Conservation (phyloP, 306 rosid species). For the Hylodesmum podocarpum region DNA sequence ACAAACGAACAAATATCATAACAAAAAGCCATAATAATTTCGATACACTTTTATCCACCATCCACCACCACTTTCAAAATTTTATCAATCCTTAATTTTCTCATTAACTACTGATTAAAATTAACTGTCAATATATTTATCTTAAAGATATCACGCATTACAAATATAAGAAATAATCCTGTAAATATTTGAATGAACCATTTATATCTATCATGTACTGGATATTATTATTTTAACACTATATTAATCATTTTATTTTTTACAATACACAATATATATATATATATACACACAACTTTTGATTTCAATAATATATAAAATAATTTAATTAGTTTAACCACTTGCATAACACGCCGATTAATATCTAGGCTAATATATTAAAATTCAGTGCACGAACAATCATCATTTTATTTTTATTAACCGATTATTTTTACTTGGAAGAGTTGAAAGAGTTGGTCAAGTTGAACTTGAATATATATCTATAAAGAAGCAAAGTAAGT, state of each 20-base stretch:
- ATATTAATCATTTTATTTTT: background rate
- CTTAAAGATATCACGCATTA: background rate
- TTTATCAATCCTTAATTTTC: too few relatives aligned
- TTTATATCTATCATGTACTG: too few relatives aligned
- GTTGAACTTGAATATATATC: too few relatives aligned
- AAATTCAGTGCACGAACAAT: too few relatives aligned
- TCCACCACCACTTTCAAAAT: too few relatives aligned
- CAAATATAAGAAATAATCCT: background rate
- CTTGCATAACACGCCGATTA: background rate
- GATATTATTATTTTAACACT: too few relatives aligned
- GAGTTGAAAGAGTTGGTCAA: too few relatives aligned
- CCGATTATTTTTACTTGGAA: background rate
- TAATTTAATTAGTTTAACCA: background rate
- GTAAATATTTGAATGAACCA: background rate
- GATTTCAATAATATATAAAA: background rate
- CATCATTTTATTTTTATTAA: too few relatives aligned
- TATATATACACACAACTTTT: background rate
- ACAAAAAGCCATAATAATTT: background rate
- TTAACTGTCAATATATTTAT: background rate
- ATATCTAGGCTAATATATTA: too few relatives aligned
- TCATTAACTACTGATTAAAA: background rate
- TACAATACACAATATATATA: too few relatives aligned
- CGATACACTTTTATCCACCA: background rate
- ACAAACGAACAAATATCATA: background rate
- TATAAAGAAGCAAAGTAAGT: too few relatives aligned